Base-by-base conservation (phyloP, 1,139 yeast genomes). In the Suhomyces bokatorum region DNA sequence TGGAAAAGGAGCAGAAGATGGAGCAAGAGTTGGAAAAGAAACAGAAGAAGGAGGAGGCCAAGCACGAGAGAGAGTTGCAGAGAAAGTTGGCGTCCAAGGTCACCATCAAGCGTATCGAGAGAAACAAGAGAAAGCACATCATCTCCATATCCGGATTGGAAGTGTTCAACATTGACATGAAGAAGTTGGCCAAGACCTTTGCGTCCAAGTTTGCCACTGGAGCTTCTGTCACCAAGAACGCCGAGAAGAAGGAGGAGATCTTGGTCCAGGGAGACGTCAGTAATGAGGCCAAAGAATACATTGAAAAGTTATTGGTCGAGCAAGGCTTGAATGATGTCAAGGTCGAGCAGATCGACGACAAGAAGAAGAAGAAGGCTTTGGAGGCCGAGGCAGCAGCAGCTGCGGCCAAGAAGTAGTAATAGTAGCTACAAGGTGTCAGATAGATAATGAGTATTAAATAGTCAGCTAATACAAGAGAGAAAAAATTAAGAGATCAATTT, bases 161-260 rank as follows among this genome's bases (percentile, higher is more conserved):
- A 62, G 89, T 90, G 38, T 86, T 89, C 63, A 93, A 83, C 54
- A 81, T 89, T 50, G 97, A 91, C 62, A 77, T 88, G 78, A 93
- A 93, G 73, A 90, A 90, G 62, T 75, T 89, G 54, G 87, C 97
- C 37, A 93, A 93, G 74, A 84, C 90, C 0, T 89, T 93, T 67
- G 95, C 97, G 0, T 85, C 95, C 33, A 89, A 88, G 64, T 93
- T 91, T 63, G 99, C 99, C 17, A 91, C 98, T 3, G 99, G 99
- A 39, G 95, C 97, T 22, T 83, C 95, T 36, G 97, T 91, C n/a
- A 84, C 91, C 8, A 91, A 91, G 69, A 86, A 85, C 51, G 93
- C 85, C 10, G 98, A 91, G 55, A 91, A 91, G 67, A 87, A 86
- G 62, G 97, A 91, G 52, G 98, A 91, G 60, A 82, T 91, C 46